These are phyloP conservation scores for Diaporthe aspalathi DNA, from an alignment of 2,329 filamentous ascomycete genomes.

Conservation along the genomic window DNA sequence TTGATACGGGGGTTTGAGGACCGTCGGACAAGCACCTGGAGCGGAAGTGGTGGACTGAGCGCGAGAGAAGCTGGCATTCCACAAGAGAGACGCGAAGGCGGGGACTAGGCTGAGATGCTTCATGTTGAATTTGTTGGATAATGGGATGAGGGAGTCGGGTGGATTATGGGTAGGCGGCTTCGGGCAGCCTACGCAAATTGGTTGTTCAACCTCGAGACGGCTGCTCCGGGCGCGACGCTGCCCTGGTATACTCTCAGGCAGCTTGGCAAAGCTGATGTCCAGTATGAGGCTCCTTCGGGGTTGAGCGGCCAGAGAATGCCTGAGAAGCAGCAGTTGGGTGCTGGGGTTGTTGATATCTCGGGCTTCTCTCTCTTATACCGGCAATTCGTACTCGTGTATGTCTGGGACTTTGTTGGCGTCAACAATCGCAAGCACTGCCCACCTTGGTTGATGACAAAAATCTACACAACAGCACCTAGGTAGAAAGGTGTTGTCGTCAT, in stretches of 20 bases:
- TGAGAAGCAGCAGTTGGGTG: background rate
- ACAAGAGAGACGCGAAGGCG: background rate
- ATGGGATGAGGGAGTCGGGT: background rate
- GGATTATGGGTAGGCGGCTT: too few species aligned
- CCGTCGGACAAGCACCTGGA: constrained; percentile 41
- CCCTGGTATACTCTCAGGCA: background rate
- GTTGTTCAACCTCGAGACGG: background rate
- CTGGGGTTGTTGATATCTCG: background rate
- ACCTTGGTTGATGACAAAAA: background rate
- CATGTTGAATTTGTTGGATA: background rate
- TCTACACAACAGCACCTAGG: background rate
- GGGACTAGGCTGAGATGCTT: background rate
- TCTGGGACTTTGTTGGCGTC: background rate
- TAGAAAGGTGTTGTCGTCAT: background rate
- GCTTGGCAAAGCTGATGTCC: background rate
- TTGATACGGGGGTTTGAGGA: constrained; percentile 44
- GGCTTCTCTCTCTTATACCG: background rate
- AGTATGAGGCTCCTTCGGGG: background rate
- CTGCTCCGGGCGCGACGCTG: background rate
- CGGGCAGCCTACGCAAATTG: background rate
- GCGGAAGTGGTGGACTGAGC: constrained; percentile 31
- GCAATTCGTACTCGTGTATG: background rate
- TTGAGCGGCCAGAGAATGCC: background rate
- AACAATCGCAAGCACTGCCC: background rate
- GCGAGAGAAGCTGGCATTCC: background rate